Evolutionary conservation across 139 green algal genomes (phyloP), one percentile per base, ranked within the genome.

Genomic region (Chlamydomonas applanata): DNA sequence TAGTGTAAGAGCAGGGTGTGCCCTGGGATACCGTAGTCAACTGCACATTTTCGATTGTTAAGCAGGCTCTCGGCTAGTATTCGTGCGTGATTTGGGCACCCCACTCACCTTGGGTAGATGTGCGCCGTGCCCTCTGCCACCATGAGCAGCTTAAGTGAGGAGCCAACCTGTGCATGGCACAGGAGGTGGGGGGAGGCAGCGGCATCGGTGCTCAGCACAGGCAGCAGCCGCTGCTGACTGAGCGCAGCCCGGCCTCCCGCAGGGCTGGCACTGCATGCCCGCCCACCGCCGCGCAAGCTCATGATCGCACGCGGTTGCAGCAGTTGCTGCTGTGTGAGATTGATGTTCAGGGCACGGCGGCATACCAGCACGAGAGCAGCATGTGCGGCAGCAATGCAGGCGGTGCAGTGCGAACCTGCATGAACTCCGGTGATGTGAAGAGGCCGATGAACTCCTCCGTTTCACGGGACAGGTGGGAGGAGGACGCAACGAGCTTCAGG

Each of bases 101-200:
- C 4, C 56, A 16, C 75, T 7, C 36, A 88, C 83, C 83, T 78
- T 20, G 92, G 92, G 86, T 97, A 97, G 2, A 94, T 80, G 71
- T 97, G 89, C 9, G 92, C 92, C 1, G 57, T 61, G 27, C 91
- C 91, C 82, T 95, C 92, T 11, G 87, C 87, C n/a, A 97, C 87
- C 86, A 95, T 89, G 19, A 95, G 81, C 61, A 97, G 79, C 87
- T 97, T 97, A 33, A 97, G 85, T 0, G 83, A 91, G 73, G 79
- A 90, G 46, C 93, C 93, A 46, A 96, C 65, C 66, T 89, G 77
- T 33, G 13, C 22, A 62, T 14, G 22, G 54, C 24, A 19, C 40
- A 49, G 7, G 7, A 49, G 40, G 40, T 7, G 40, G 7, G 40
- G 7, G 7, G 40, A 49, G 40, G 40, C 11, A 7, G 40, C 11